These are phyloP conservation scores for Trichoderma citrinoviride DNA, from an alignment of 2,329 filamentous ascomycete species.

Conservation along the genomic window DNA sequence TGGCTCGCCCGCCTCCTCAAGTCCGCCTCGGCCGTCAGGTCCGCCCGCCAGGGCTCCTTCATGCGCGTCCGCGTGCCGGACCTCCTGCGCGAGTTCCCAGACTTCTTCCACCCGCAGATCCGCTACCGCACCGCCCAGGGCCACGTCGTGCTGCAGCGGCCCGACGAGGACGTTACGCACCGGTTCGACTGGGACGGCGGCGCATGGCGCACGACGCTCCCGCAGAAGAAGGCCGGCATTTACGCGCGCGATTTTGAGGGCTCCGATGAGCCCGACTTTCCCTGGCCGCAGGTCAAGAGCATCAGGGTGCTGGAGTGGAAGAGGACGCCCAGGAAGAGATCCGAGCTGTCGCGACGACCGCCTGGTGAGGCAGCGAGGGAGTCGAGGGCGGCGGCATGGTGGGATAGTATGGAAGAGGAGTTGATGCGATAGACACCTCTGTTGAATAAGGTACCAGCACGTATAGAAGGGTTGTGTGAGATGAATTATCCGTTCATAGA, in stretches of 20 bases:
- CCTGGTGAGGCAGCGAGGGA: constrained; percentile 24
- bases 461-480: background rate
- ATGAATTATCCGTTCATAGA: background rate
- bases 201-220: constrained; percentile 29
- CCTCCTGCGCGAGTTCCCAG: constrained; percentile 35
- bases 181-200: constrained; percentile 28
- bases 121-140: constrained; percentile 37
- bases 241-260: constrained; percentile 22
- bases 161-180: constrained; percentile 21
- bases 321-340: constrained; percentile 28
- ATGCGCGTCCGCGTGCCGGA: constrained; percentile 30
- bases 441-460: background rate
- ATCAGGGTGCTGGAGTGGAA: constrained; percentile 30
- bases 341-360: constrained; percentile 23
- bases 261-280: constrained; percentile 25
- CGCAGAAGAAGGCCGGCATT: constrained; percentile 27
- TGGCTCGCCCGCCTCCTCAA: constrained; percentile 33
- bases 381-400: constrained; percentile 29
- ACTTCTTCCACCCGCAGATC: constrained; percentile 35
- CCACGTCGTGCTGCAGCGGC: constrained; percentile 29
- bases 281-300: constrained; percentile 27
- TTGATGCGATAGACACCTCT: constrained; percentile 30
- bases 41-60: constrained; percentile 27
- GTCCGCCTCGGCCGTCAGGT: constrained; percentile 25
- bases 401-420: constrained; percentile 32